Evolutionary conservation across 768 basidiomycete genomes (phyloP).

Genomic region (Gelatoporia subvermispora): DNA sequence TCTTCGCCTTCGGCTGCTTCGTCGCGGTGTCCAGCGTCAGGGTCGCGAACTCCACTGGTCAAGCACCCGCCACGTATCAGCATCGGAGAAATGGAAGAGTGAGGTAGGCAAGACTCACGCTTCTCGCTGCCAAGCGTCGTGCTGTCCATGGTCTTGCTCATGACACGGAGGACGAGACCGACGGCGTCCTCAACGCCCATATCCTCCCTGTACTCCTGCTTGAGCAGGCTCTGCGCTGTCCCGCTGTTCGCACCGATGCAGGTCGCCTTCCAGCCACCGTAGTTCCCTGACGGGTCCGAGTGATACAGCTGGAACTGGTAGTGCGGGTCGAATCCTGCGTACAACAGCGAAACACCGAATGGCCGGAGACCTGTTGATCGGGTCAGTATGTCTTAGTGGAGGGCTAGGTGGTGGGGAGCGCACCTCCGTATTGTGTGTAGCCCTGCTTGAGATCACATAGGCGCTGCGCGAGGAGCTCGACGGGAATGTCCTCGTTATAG

Average conservation of each 20-base stretch:
- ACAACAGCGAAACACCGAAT: constrained; percentile 95
- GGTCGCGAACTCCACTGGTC: constrained; percentile 90
- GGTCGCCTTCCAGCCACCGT: constrained; percentile 97
- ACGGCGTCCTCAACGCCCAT: constrained; percentile 88
- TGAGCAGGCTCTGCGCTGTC: constrained; percentile 89
- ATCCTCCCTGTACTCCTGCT: constrained; percentile 98
- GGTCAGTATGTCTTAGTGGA: not conserved
- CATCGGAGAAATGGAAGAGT: constrained; percentile 1
- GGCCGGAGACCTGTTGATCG: constrained; percentile 80
- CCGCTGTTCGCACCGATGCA: constrained; percentile 99
- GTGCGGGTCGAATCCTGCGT: constrained; percentile 95
- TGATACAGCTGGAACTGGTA: constrained; percentile 97
- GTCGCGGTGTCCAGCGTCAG: constrained; percentile 77
- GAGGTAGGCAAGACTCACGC: constrained; percentile 44
- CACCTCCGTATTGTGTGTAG: constrained; percentile 95
- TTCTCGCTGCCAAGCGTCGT: constrained; percentile 96
- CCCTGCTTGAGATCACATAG: constrained; percentile 98
- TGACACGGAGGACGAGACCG: constrained; percentile 84
- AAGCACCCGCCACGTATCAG: not conserved
- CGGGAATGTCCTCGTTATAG: constrained; percentile 98
- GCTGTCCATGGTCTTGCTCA: constrained; percentile 99
- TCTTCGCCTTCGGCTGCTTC: constrained; percentile 83
- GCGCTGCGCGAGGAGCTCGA: constrained; percentile 89
- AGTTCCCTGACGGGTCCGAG: constrained; percentile 97
- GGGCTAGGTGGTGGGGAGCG: constrained; percentile 11